These are phyloP conservation scores for Populus nigra DNA, from an alignment of 345 rosid genomes.

Conservation along the genomic window DNA sequence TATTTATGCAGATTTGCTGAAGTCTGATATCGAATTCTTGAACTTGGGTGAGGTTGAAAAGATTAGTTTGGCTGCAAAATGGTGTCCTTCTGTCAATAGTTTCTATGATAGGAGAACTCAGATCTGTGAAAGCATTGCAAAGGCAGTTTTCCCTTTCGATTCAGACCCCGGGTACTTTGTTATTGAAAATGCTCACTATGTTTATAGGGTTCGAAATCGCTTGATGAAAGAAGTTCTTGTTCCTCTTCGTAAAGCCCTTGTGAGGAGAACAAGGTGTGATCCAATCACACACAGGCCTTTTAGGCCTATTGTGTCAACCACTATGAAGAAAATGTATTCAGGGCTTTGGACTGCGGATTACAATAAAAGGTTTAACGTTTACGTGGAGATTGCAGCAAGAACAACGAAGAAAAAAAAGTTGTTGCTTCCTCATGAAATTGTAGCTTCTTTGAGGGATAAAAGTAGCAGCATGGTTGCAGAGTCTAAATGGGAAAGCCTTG, in stretches of 20 bases:
- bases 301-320: neutral
- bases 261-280: neutral
- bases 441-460: neutral
- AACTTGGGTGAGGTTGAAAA: neutral
- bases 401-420: neutral
- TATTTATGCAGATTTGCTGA: neutral
- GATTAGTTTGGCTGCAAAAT: neutral
- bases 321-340: neutral
- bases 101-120: neutral
- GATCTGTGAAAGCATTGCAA: neutral
- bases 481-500: neutral
- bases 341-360: neutral
- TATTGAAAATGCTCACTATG: neutral
- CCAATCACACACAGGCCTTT: neutral
- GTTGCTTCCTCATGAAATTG: conserved; percentile 8
- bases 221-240: conserved; percentile 28
- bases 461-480: neutral
- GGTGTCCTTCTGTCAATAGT: neutral
- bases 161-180: neutral
- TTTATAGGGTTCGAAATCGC: neutral
- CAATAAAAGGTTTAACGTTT: conserved; percentile 1
- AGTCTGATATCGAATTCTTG: neutral
- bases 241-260: conserved; percentile 10
- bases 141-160: neutral
- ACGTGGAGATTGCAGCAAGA: neutral